Evolutionary conservation across 306 rosid genomes (phyloP), one percentile per base, ranked within the genome.

Genomic region (Lupinus albus): DNA sequence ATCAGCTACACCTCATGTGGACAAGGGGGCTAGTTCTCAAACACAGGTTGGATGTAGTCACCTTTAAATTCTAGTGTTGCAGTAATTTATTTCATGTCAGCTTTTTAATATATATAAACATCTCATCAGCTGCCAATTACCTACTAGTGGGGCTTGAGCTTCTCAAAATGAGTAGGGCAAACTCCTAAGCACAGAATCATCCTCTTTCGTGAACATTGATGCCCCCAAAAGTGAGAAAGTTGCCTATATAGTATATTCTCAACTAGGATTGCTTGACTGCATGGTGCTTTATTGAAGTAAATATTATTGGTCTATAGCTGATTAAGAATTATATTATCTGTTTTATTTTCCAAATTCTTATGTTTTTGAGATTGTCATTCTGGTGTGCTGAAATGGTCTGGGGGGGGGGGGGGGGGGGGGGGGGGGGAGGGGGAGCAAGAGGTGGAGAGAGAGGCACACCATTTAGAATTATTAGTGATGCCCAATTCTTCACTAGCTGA

Each of bases 1-100:
- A 64, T 85, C 99, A 54, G 96, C 89, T n/a, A 53, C 76, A 52
- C 73, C 94, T 55, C 81, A 75, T 33, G 51, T 59, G 70, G 94
- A 82, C 70, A 81, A 87, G 68, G 89, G 75, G 74, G 76, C 82
- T 51, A 76, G 74, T 61, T 82, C 90, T 76, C 82, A 88, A 59
- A 75, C 81, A 33, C 87, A 81, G 96, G 99, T 90, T 70, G 61
- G 53, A 45, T 16, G 28, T 57, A 35, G 41, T 55, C 35, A 12
- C 30, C 8, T 11, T 8, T 61, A 50, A 38, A 38, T 30, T 14
- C 15, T 63, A 56, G 46, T 38, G 8, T 65, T 70, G 60, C 57
- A 38, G 35, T 70, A 47, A 13, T n/a, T 51, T 14, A 16, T 11
- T 8, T 13, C 39, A 7, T 38, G 30, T 2, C 30, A 25, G 30